Base-by-base conservation (phyloP, 2,329 filamentous ascomycete species). In the Ophiostoma sp. region DNA sequence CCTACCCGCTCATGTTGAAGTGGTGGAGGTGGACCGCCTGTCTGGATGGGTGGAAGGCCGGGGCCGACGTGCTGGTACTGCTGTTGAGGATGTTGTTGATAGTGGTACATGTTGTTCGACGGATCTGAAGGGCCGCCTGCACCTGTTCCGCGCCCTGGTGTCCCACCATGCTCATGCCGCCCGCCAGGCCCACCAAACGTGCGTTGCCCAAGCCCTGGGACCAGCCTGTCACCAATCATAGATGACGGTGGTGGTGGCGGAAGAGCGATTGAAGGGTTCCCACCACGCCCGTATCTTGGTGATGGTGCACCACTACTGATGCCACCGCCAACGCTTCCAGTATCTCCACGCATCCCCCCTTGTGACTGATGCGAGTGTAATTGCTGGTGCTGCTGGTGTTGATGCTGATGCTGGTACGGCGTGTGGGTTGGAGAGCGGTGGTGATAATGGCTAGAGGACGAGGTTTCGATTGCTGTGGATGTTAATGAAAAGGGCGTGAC, bases 401-500 rank as follows among this genome's bases (percentile, higher is more conserved):
- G 14, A 6, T 66, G 65, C 41, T 69, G 69, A 4, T 67, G 66
- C 3, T 67, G 42, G 63, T 66, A 69, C 2, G 63, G 65, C 6
- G 44, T 9, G 64, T 76, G 78, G 18, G 78, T 77, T 49, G 78
- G 79, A 44, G 78, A 78, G 69, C 73, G 76, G 72, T 77, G 79
- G 71, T 76, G 79, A 52, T 72, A 70, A 16, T 72, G 76, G 7
- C 66, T 42, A 0, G 69, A 52, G 2, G 66, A 18, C 2, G 60
- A 2, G 69, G 77, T 76, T 66, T 84, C 83, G 69, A 80, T 75
- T 44, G 73, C 62, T 71, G 84, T 81, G 66, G 81, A 83, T 14
- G 88, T 87, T 42, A 92, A 81, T 3, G 88, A 87, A 78, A 97
- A 97, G 1, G 94, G 92, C 7, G 91, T 89, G 49, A 95, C 92